These are phyloP conservation scores for Plasmodium gaboni DNA, from an alignment of 169 alveolate species.

Conservation along the genomic window DNA sequence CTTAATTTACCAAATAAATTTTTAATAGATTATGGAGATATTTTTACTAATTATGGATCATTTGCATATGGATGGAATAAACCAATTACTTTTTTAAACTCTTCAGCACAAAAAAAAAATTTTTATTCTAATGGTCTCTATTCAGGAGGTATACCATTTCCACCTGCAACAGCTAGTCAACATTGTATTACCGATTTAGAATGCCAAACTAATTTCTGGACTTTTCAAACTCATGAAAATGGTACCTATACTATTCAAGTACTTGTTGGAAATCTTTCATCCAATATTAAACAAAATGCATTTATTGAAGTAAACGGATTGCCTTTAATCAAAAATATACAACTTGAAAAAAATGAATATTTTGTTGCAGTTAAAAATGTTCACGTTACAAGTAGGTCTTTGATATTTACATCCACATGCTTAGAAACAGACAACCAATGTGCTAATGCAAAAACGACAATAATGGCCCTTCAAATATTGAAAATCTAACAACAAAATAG, in stretches of 20 bases:
- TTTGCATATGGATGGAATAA: conserved; percentile 64
- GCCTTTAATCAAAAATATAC: conserved; percentile 43
- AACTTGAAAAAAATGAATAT: conserved; percentile 15
- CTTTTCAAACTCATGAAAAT: conserved; percentile 43
- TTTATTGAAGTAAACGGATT: conserved; percentile 70
- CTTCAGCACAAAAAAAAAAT: not conserved
- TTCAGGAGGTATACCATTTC: conserved; percentile 67
- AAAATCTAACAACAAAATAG: not conserved
- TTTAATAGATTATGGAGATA: conserved; percentile 44
- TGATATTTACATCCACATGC: conserved; percentile 67
- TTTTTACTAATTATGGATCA: conserved; percentile 26
- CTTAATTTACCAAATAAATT: conserved; percentile 29
- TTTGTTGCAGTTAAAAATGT: conserved; percentile 45
- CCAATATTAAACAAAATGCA: conserved; percentile 13
- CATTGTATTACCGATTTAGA: conserved; percentile 44
- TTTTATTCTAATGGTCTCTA: conserved; percentile 14
- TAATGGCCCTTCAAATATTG: conserved; percentile 51
- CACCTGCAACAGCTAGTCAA: conserved; percentile 74
- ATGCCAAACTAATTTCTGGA: conserved; percentile 64
- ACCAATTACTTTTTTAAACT: not conserved
- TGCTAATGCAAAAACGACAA: conserved; percentile 16
- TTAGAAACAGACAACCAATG: conserved; percentile 23
- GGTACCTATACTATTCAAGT: conserved; percentile 60
- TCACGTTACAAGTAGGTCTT: conserved; percentile 24
- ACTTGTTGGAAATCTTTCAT: conserved; percentile 44